A percentile compares a stretch with the other conserved stretches of the same genome.
Evolutionary conservation across 495 filamentous ascomycete genomes (phyloP).

Genomic region (Glarea lozoyensis): DNA sequence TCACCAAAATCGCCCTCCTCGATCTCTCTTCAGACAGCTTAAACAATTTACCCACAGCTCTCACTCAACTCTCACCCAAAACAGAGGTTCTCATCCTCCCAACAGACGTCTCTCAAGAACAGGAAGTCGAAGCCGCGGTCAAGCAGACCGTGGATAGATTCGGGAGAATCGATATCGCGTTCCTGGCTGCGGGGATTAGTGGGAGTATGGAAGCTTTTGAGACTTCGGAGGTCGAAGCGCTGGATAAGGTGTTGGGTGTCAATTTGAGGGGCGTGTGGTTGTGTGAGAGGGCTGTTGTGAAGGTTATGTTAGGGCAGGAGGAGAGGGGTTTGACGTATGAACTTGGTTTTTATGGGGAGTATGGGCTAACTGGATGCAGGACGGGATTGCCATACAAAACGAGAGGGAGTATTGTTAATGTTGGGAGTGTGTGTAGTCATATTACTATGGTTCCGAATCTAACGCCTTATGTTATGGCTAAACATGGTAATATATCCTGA

Average conservation of each 20-base stretch:
- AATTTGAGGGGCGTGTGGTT: conserved; percentile 61
- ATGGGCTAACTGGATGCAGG: conserved; percentile 1
- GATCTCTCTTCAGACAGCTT: not conserved
- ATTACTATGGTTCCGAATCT: not conserved
- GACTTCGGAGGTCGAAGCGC: conserved; percentile 35
- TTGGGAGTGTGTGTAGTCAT: conserved; percentile 17
- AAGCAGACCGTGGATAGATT: conserved; percentile 28
- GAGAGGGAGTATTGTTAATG: conserved; percentile 54
- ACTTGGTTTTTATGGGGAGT: not conserved
- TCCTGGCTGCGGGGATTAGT: conserved; percentile 60
- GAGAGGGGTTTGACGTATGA: conserved; percentile 10
- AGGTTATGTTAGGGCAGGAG: conserved; percentile 36
- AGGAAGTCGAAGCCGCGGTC: conserved; percentile 37
- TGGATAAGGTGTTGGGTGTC: conserved; percentile 45
- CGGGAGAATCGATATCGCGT: conserved; percentile 46
- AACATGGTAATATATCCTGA: conserved; percentile 9
- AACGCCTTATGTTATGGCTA: conserved; percentile 13
- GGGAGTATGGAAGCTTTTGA: conserved; percentile 45
- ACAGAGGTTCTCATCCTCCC: not conserved
- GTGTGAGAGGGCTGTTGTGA: conserved; percentile 54
- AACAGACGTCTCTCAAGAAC: conserved; percentile 48
- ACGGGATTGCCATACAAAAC: conserved; percentile 22
- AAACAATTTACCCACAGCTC: not conserved
- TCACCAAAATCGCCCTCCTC: not conserved
- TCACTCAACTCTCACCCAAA: not conserved